Conservation (phyloP, 352 stramenopile genomes). For the Phytophthora hybrid region DNA sequence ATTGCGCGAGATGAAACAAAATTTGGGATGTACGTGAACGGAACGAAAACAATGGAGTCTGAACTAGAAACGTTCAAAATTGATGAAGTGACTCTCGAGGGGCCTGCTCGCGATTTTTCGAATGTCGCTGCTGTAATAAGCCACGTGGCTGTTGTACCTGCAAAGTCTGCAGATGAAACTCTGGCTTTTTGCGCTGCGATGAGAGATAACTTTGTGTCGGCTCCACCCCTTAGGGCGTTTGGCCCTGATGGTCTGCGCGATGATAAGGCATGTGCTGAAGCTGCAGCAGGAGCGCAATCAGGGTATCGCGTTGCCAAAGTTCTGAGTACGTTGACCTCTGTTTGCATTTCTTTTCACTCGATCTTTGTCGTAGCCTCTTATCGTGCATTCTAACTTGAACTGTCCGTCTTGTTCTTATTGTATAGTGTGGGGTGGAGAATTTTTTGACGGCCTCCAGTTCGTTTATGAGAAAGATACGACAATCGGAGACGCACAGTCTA, state of each 20-base stretch:
- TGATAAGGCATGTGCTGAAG: conserved; percentile 42
- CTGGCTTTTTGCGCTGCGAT: conserved; percentile 49
- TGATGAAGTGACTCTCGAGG: conserved; percentile 26
- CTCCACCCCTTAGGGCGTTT: conserved; percentile 55
- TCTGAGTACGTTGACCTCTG: conserved; percentile 50
- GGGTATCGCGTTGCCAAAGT: conserved; percentile 63
- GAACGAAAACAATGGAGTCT: conserved; percentile 13
- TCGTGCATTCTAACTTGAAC: conserved; percentile 15
- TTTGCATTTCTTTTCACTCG: background rate
- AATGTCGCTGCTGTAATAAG: conserved; percentile 40
- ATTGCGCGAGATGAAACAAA: conserved; percentile 9
- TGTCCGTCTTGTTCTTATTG: conserved; percentile 15
- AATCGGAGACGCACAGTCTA: background rate
- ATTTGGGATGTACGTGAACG: conserved; percentile 37
- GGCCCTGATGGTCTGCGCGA: conserved; percentile 34
- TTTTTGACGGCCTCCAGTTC: conserved; percentile 77
- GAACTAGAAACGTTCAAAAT: conserved; percentile 1
- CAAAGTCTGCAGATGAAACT: conserved; percentile 18
- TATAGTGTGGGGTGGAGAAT: conserved; percentile 78
- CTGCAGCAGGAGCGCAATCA: conserved; percentile 47
- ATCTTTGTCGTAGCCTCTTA: background rate
- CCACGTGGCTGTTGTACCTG: conserved; percentile 55
- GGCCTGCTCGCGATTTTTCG: conserved; percentile 22
- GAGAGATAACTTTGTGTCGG: conserved; percentile 54
- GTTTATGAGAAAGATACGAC: conserved; percentile 48